Evolutionary conservation across 352 stramenopile genomes (phyloP).

Genomic region (Pythium phragmiticola): DNA sequence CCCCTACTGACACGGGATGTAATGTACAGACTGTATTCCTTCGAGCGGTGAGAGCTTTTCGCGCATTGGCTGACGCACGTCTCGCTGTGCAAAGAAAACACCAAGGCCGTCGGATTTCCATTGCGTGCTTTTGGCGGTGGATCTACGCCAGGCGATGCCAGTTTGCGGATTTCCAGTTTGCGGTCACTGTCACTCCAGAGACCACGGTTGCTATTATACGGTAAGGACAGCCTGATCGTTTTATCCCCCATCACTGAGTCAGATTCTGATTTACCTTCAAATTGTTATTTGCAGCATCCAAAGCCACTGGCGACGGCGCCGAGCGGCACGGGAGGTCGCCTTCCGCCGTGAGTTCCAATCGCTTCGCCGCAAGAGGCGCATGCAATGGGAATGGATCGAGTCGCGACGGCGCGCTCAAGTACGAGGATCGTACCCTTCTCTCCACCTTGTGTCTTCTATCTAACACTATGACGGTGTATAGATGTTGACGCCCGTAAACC

Average conservation of each 20-base stretch:
- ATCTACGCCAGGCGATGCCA: conserved; percentile 33
- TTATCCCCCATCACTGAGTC: not conserved
- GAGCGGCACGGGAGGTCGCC: not conserved
- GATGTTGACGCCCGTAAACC: conserved; percentile 8
- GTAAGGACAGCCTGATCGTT: not conserved
- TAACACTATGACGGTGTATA: not conserved
- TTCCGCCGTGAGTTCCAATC: conserved; percentile 14
- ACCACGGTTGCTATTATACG: not conserved
- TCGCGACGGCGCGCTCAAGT: conserved; percentile 11
- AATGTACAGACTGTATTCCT: conserved; percentile 18
- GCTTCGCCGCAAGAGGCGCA: conserved; percentile 11
- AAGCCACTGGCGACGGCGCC: conserved; percentile 18
- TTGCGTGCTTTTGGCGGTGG: conserved; percentile 42
- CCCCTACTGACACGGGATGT: not conserved
- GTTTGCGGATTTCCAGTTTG: conserved; percentile 27
- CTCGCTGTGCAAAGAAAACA: conserved; percentile 16
- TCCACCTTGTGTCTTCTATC: no score
- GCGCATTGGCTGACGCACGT: conserved; percentile 1
- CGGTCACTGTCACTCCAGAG: not conserved
- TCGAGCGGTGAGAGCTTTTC: conserved; percentile 1
- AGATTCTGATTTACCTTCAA: not conserved
- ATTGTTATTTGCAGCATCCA: conserved; percentile 24
- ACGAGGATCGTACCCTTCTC: not conserved
- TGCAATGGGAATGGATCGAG: conserved; percentile 17
- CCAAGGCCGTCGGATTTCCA: conserved; percentile 28